Evolutionary conservation across 306 rosid species (phyloP).

Genomic region (Astragalus glycyphyllos): DNA sequence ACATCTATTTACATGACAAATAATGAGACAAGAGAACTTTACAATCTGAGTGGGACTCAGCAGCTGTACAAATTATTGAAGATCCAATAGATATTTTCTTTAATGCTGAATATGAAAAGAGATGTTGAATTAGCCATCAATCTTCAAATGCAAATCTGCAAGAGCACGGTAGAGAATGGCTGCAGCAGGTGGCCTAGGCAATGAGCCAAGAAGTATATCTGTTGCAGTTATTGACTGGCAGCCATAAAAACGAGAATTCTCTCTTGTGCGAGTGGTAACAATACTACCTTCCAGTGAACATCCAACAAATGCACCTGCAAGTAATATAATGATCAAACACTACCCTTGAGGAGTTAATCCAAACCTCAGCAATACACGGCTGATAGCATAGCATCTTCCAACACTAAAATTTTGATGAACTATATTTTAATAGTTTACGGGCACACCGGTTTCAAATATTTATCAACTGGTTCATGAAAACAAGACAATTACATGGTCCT

Average conservation of each 20-base stretch:
- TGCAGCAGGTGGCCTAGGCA: slow-evolving; percentile 97
- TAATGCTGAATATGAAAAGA: slow-evolving; percentile 16
- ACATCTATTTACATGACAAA: slow-evolving; percentile 49
- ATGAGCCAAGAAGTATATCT: slow-evolving; percentile 79
- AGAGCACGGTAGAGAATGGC: slow-evolving; percentile 80
- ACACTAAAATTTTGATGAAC: too few relatives aligned
- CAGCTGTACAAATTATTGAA: slow-evolving; percentile 44
- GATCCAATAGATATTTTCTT: slow-evolving; percentile 28
- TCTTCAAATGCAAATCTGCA: slow-evolving; percentile 68
- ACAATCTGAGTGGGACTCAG: slow-evolving; percentile 43
- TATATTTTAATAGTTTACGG: too few relatives aligned
- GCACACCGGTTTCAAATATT: too few relatives aligned
- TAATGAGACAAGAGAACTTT: slow-evolving; percentile 52
- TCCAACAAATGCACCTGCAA: slow-evolving; percentile 95
- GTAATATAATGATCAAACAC: slow-evolving; percentile 25
- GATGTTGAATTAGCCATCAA: slow-evolving; percentile 48
- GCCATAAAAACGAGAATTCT: slow-evolving; percentile 84
- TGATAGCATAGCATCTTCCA: too few relatives aligned
- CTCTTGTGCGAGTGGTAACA: slow-evolving; percentile 67
- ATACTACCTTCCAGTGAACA: slow-evolving; percentile 92
- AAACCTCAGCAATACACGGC: not conserved
- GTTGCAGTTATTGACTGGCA: slow-evolving; percentile 75
- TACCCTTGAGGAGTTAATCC: slow-evolving; percentile 14
- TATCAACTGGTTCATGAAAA: too few relatives aligned
- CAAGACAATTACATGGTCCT: too few relatives aligned